Base-by-base conservation (phyloP, 73 alveolate species). In the Urostyla sp. region DNA sequence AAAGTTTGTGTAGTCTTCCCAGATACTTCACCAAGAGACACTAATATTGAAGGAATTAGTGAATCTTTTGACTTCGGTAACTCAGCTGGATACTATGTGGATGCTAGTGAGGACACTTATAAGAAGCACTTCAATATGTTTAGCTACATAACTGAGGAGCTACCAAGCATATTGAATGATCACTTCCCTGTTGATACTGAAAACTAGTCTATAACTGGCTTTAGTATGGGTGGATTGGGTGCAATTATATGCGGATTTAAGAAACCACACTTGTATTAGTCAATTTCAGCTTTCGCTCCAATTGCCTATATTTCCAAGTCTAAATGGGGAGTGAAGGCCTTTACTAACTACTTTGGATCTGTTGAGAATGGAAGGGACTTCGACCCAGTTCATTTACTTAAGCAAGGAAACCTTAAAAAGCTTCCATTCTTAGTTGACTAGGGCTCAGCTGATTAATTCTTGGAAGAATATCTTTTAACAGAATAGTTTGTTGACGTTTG, bases 181-280 rank as follows among this genome's bases (percentile, higher is more conserved):
- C 77, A 53, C 54, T 91, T 91, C 91, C 90, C 92, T 7, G 94
- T 91, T 34, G 85, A 82, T 63, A 15, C 87, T 48, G 67, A 28
- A 28, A 91, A 80, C 75, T 80, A 72, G 38, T 72, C 93, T 1
- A 87, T 91, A 75, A 72, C 88, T 63, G 97, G 97, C 27, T 90
- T 82, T 67, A 82, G 94, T 21, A 89, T 91, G 91, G 97, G 97
- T 20, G 97, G 97, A 26, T 90, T 82, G 54, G 97, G 97, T 3
- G 94, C 97, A 5, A 84, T 91, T 45, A 46, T 67, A 27, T 36
- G 67, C 60, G 84, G 56, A 57, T 28, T 83, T 54, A 91, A 88
- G 92, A 91, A 91, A 72, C 75, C 92, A 6, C 95, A 73, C 31
- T 49, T 51, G 58, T 79, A 67, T 72, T 67, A 34, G 36, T 78